Base-by-base conservation (phyloP, 768 basidiomycete species). In the Dictyophora rubrovolvata region DNA sequence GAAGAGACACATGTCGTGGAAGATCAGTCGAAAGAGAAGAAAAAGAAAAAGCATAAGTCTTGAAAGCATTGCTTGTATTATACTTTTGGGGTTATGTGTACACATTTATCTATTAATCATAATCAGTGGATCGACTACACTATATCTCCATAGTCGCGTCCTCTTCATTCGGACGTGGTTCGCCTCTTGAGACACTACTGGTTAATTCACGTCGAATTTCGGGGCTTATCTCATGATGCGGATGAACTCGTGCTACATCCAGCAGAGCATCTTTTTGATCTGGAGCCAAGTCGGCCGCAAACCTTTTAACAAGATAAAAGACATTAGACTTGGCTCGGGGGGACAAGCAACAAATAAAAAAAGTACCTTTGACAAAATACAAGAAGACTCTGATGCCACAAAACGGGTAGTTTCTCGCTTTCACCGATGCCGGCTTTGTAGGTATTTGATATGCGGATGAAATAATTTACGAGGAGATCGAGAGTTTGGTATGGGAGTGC, bases 211-310 rank as follows among this genome's bases (percentile, higher is more conserved):
- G 74, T 66, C 96, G 80, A 57, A 97, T 85, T 73, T 99, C 96
- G 0, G 85, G 76, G 50, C 89, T 79, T 66, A 98, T 96, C 69
- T 92, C 86, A 7, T 85, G 77, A 68, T 99, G 96, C 8, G 86
- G 83, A 42, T 90, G 86, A 5, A 81, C 86, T 22, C 93, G 83
- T 52, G 94, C 79, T 48, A 97, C 93, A 65, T 98, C 95, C 56
- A 97, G 73, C n/a, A 99, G 74, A 0, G 95, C 93, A 68, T 97
- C 93, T 70, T 98, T 98, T 67, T 99, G 96, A 68, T 99, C 95
- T 1, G 90, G 89, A 0, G 95, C 95, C 65, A 99, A 70, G 72
- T 98, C 94, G 17, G 87, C 83, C 6, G 92, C 87, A 72, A 97
- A 99, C 67, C 94, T 96, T 10, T 37, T n/a, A 50, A 46, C 14